These are phyloP conservation scores for Russula sp. DNA, from an alignment of 768 basidiomycete species.

Conservation along the genomic window DNA sequence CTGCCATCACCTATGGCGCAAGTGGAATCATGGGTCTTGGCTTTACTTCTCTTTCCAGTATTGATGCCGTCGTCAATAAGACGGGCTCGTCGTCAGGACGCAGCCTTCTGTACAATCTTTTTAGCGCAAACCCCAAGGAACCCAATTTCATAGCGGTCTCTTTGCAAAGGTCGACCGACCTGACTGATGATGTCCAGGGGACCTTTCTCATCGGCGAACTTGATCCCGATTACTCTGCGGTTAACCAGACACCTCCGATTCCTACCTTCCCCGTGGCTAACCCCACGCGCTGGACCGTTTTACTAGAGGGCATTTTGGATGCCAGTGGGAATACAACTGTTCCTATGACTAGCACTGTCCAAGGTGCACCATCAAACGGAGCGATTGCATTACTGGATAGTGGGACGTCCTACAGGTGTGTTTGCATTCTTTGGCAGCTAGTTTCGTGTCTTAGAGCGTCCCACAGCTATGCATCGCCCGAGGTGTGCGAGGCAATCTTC, in stretches of 20 bases:
- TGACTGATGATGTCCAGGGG: constrained; percentile 57
- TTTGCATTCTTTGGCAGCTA: constrained; percentile 16
- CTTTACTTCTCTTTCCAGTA: constrained; percentile 70
- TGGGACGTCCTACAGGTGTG: constrained; percentile 78
- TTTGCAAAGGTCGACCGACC: constrained; percentile 57
- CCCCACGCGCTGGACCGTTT: constrained; percentile 72
- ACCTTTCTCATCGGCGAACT: constrained; percentile 73
- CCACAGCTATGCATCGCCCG: constrained; percentile 63
- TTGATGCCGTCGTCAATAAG: constrained; percentile 59
- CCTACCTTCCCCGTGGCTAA: constrained; percentile 67
- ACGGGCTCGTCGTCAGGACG: constrained; percentile 61
- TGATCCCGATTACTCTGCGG: constrained; percentile 57
- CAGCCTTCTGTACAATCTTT: constrained; percentile 72
- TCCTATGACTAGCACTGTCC: constrained; percentile 53
- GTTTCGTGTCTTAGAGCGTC: constrained; percentile 19
- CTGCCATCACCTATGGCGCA: constrained; percentile 69
- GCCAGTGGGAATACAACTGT: constrained; percentile 51
- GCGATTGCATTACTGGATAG: constrained; percentile 78
- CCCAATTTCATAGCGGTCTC: constrained; percentile 83
- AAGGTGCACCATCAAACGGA: constrained; percentile 59
- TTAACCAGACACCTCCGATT: constrained; percentile 57
- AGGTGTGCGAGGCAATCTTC: constrained; percentile 69
- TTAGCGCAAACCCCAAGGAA: constrained; percentile 60
- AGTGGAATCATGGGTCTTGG: constrained; percentile 73
- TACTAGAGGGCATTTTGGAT: constrained; percentile 69